These are phyloP conservation scores for Penicillium crustosum DNA, from an alignment of 2,329 filamentous ascomycete species.

Conservation along the genomic window DNA sequence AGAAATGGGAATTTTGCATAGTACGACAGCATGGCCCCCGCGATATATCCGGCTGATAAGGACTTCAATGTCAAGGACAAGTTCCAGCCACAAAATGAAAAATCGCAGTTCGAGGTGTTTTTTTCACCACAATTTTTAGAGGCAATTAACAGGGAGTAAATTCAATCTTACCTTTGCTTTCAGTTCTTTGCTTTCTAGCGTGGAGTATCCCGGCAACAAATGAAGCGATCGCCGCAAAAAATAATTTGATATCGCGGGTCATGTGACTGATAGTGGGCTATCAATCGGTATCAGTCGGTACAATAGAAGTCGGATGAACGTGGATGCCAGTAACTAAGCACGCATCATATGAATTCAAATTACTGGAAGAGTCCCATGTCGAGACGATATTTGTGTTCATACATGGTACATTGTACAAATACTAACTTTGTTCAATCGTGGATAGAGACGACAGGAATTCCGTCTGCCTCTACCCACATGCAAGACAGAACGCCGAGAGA, in stretches of 20 bases:
- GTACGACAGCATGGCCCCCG: not conserved
- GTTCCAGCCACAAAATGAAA: not conserved
- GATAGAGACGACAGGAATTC: not conserved
- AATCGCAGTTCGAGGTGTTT: too few species aligned
- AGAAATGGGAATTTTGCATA: not conserved
- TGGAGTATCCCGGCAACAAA: constrained; percentile 12
- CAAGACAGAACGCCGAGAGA: constrained; percentile 11
- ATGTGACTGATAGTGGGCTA: constrained; percentile 24
- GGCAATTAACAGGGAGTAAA: not conserved
- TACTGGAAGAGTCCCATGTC: not conserved
- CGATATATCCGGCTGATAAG: constrained; percentile 22
- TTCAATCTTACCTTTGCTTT: constrained; percentile 20
- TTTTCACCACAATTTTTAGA: not conserved
- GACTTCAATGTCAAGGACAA: constrained; percentile 1
- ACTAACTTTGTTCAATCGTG: not conserved
- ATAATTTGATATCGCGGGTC: constrained; percentile 27
- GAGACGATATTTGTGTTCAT: constrained; percentile 2
- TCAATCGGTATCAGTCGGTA: not conserved
- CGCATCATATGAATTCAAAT: not conserved
- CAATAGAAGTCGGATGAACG: not conserved
- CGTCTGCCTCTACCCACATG: constrained; percentile 17
- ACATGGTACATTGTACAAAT: constrained; percentile 17
- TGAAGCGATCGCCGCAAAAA: constrained; percentile 19
- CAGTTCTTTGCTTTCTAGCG: constrained; percentile 8
- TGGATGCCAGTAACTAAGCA: not conserved